phyloP scores from a whole-genome alignment of 768 basidiomycete genomes.

The Calocybe indica region DNA sequence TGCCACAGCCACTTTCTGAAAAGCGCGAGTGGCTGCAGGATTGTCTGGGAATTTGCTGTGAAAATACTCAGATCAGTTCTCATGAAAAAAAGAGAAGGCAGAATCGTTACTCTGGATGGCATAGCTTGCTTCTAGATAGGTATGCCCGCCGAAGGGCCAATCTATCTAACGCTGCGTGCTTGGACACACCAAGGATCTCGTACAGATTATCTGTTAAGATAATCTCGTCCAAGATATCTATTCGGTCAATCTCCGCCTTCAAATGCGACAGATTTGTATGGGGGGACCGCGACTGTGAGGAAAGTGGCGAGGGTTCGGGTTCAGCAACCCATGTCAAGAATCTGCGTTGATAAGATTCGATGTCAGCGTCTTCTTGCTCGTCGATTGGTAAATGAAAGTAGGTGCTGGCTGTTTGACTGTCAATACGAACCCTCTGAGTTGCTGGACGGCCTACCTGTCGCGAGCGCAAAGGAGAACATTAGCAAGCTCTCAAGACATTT shows the following conservation, averaged over 20 bases:
- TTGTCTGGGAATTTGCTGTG: constrained; percentile 75
- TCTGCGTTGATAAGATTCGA: constrained; percentile 38
- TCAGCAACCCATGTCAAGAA: constrained; percentile 44
- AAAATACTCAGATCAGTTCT: neutral
- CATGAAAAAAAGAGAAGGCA: constrained; percentile 20
- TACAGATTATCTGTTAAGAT: constrained; percentile 65
- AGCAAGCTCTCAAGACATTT: constrained; percentile 6
- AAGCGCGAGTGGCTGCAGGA: constrained; percentile 74
- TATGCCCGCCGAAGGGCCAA: constrained; percentile 69
- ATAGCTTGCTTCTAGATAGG: constrained; percentile 65
- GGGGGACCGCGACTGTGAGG: constrained; percentile 3
- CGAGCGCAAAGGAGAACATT: constrained; percentile 43
- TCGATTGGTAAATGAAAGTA: constrained; percentile 57
- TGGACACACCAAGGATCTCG: constrained; percentile 60
- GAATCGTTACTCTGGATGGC: constrained; percentile 71
- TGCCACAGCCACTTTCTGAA: constrained; percentile 82
- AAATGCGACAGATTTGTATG: constrained; percentile 13
- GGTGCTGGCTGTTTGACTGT: constrained; percentile 37
- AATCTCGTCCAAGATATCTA: constrained; percentile 66
- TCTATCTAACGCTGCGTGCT: constrained; percentile 46
- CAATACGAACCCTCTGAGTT: no score
- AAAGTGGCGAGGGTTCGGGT: constrained; percentile 21
- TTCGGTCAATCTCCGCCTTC: constrained; percentile 49
- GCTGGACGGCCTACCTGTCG: constrained; percentile 25
- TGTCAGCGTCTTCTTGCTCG: constrained; percentile 45